phyloP scores from a whole-genome alignment of 768 basidiomycete species.

The Basidioascus undulatus region DNA sequence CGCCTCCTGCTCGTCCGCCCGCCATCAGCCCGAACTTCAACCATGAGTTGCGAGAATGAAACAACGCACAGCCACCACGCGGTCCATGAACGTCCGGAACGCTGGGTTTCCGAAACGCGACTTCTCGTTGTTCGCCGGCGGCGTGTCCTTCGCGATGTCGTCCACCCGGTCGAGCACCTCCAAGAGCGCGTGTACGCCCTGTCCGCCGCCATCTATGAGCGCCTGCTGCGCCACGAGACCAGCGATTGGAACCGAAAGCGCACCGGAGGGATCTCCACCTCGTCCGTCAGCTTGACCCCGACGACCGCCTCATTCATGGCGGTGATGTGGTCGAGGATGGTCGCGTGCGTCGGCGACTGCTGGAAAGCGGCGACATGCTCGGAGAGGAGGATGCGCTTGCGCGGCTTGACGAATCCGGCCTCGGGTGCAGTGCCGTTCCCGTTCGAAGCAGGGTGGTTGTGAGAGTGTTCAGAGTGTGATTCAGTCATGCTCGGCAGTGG shows the following conservation, averaged over 20 bases:
- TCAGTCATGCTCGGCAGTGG: too few species aligned
- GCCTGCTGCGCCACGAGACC: background rate
- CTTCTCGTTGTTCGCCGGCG: conserved; percentile 56
- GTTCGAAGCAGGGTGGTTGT: too few species aligned
- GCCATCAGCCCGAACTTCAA: background rate
- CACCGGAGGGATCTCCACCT: conserved; percentile 16
- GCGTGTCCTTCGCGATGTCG: conserved; percentile 38
- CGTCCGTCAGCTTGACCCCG: conserved; percentile 48
- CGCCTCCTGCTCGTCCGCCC: conserved; percentile 24
- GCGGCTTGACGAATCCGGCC: conserved; percentile 1
- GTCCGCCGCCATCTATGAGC: background rate
- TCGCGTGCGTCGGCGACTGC: conserved; percentile 38
- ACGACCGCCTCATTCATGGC: conserved; percentile 49
- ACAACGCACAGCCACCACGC: conserved; percentile 33
- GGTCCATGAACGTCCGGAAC: conserved; percentile 75
- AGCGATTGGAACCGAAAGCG: background rate
- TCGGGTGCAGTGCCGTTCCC: too few species aligned
- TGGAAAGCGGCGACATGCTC: conserved; percentile 67
- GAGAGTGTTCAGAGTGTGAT: too few species aligned
- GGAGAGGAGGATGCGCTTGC: conserved; percentile 34
- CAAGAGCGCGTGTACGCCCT: conserved; percentile 44
- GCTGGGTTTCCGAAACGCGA: conserved; percentile 96
- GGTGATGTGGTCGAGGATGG: conserved; percentile 45
- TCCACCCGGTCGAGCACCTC: conserved; percentile 42
- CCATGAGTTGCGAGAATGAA: background rate